phyloP scores from a whole-genome alignment of 2,329 filamentous ascomycete species.

The Rutstroemia sp. region DNA sequence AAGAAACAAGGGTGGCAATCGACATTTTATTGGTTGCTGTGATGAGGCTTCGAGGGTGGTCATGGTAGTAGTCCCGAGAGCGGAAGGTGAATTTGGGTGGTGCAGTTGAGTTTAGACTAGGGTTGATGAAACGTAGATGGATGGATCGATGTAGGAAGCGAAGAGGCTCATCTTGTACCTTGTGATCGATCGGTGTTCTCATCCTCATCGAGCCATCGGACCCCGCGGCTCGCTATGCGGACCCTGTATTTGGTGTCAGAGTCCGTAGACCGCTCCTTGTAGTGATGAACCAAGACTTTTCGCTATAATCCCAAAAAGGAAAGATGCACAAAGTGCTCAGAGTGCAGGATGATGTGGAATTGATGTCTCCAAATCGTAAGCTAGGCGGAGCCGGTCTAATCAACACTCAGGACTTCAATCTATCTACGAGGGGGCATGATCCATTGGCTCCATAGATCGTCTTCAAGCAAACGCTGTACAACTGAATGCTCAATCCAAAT shows the following conservation, averaged over 20 bases:
- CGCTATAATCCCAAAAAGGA: too few relatives aligned
- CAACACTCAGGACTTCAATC: neutral
- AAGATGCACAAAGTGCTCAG: too few relatives aligned
- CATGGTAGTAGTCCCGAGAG: neutral
- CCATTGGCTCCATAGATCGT: slow-evolving; percentile 1
- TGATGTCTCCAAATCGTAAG: too few relatives aligned
- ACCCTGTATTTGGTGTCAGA: too few relatives aligned
- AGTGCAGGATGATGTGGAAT: too few relatives aligned
- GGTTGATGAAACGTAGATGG: too few relatives aligned
- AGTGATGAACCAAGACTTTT: too few relatives aligned
- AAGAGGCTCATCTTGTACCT: neutral
- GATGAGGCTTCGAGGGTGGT: neutral
- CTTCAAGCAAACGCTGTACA: neutral
- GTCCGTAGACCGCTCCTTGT: too few relatives aligned
- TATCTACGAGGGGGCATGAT: neutral
- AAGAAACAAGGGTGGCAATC: neutral
- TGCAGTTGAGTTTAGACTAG: too few relatives aligned
- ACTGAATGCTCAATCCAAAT: slow-evolving; percentile 1
- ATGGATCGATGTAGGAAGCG: too few relatives aligned
- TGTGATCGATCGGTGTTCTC: neutral
- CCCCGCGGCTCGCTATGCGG: neutral
- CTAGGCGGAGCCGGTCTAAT: too few relatives aligned
- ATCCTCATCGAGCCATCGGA: neutral
- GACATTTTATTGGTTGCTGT: neutral
- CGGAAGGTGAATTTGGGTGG: neutral